These are phyloP conservation scores for Pisolithus tinctorius DNA, from an alignment of 768 basidiomycete genomes.

Conservation along the genomic window DNA sequence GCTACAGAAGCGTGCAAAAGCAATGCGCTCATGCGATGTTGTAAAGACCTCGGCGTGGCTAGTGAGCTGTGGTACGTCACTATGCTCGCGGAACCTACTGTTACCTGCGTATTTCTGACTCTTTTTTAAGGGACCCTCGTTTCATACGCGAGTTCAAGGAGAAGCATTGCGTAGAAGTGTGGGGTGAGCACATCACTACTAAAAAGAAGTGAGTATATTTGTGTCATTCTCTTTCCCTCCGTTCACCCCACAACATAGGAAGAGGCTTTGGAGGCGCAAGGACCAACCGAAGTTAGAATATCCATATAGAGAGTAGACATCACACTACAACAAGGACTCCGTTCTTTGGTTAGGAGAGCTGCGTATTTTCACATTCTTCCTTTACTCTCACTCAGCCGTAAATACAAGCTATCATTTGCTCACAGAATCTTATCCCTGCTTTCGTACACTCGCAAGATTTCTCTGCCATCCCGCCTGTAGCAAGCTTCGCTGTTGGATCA, in stretches of 20 bases:
- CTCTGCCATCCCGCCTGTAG: no score
- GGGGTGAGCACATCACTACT: conserved; percentile 72
- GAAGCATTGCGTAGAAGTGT: conserved; percentile 78
- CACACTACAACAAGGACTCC: neutral
- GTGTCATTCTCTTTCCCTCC: neutral
- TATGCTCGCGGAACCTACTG: neutral
- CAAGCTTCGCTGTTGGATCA: no score
- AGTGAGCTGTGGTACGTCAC: conserved; percentile 83
- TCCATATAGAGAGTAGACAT: conserved; percentile 71
- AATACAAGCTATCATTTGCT: no score
- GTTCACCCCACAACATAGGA: conserved; percentile 41
- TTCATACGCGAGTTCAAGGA: conserved; percentile 93
- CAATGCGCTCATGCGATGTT: conserved; percentile 96
- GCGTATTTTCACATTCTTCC: no score
- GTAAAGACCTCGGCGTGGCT: conserved; percentile 93
- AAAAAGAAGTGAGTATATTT: conserved; percentile 77
- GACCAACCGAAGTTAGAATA: conserved; percentile 83
- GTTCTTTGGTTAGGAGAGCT: no score
- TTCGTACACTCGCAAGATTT: no score
- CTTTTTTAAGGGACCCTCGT: conserved; percentile 72
- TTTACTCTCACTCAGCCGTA: no score
- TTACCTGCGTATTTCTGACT: neutral
- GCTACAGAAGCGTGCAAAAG: conserved; percentile 94
- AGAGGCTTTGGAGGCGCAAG: conserved; percentile 86
- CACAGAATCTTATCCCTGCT: no score